A percentile compares a stretch with the other conserved stretches of the same genome.
Conservation (phyloP, 257 asterid genomes). For the Penstemon davidsonii region DNA sequence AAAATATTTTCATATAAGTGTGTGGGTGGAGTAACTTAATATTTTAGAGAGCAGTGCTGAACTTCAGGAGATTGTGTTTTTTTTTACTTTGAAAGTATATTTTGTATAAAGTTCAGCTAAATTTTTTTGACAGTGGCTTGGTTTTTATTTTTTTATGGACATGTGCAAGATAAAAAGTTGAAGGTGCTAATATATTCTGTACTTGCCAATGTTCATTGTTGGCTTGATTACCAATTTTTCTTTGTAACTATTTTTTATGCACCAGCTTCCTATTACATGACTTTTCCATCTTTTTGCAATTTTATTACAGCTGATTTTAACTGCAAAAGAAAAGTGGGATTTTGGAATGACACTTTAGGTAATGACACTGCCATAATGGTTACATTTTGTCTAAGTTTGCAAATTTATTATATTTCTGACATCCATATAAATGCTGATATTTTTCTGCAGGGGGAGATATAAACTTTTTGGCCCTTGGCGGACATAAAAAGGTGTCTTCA, state of each 20-base stretch:
- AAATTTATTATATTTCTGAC: neutral
- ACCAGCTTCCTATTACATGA: constrained; percentile 16
- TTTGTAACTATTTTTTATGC: constrained; percentile 2
- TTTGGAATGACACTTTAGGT: constrained; percentile 48
- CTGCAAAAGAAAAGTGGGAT: constrained; percentile 37
- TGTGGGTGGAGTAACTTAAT: constrained; percentile 6
- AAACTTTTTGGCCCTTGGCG: constrained; percentile 44
- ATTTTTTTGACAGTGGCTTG: no score
- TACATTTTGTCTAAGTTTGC: neutral
- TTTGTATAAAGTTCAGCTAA: no score
- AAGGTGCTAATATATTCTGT: neutral
- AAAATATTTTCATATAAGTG: constrained; percentile 3
- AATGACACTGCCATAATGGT: constrained; percentile 14
- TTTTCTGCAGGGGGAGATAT: constrained; percentile 56
- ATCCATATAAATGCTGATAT: constrained; percentile 25
- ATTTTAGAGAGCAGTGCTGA: constrained; percentile 12
- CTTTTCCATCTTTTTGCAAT: constrained; percentile 22
- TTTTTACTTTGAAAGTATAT: no score
- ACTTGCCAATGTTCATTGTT: neutral
- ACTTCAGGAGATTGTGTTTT: neutral
- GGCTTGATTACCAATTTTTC: constrained; percentile 12
- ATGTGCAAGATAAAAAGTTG: no score
- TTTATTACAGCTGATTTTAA: constrained; percentile 45
- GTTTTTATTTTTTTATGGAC: no score
- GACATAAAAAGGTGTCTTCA: constrained; percentile 59